Evolutionary conservation across 2,329 filamentous ascomycete species (phyloP).

Genomic region (Scortechinia acanthostroma): DNA sequence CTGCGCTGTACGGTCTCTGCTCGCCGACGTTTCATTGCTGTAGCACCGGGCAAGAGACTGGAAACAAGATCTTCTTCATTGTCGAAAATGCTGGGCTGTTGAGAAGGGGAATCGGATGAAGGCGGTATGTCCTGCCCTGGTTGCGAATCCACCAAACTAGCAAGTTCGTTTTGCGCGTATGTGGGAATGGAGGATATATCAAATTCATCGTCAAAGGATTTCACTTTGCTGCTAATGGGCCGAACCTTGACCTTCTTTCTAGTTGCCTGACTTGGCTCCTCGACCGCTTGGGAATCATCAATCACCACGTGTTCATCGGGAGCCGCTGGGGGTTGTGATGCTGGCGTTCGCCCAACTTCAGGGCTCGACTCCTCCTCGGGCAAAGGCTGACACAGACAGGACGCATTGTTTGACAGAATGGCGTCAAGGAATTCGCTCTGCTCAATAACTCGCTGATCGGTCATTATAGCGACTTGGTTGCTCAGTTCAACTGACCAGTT

Average conservation of each 20-base stretch:
- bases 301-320: background rate
- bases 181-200: conserved; percentile 27
- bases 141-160: background rate
- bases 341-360: background rate
- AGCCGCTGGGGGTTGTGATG: background rate
- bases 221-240: conserved; percentile 18
- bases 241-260: background rate
- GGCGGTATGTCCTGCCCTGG: background rate
- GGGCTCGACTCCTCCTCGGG: conserved; percentile 7
- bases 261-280: background rate
- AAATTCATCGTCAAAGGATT: conserved; percentile 44
- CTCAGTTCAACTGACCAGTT: conserved; percentile 40
- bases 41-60: background rate
- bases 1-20: background rate
- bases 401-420: conserved; percentile 46
- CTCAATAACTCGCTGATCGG: conserved; percentile 47
- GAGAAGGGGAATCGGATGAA: background rate
- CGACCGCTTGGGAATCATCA: background rate
- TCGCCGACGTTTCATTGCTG: background rate
- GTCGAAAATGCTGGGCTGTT: background rate
- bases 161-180: conserved; percentile 15
- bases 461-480: conserved; percentile 36
- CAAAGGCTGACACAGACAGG: conserved; percentile 37
- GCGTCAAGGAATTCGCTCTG: conserved; percentile 56
- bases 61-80: background rate